Evolutionary conservation across 441 rosid species (phyloP), one percentile per base, ranked within the genome.

Genomic region (Capsella rubella): DNA sequence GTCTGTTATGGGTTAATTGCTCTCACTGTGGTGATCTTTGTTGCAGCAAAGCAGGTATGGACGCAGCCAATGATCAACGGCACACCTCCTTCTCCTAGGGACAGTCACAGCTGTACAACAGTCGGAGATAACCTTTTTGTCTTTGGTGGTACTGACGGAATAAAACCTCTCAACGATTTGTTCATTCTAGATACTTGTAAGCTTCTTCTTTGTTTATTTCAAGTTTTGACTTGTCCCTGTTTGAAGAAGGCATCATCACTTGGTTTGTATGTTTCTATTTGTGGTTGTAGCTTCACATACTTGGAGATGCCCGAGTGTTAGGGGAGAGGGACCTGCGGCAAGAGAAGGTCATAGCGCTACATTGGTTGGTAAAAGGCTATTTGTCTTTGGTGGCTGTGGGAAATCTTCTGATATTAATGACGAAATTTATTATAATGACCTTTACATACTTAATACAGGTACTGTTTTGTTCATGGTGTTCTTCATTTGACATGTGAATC

Each of bases 281-380:
- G 42, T 51, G 40, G 60, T 71, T 82, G 64, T 81, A 95, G 99
- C 93, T 79, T 82, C 95, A 43, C 88, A 87, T 72, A 89, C 94
- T 43, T 95, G 99, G 99, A 82, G 75, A 69, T 84, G 89, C 58
- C 99, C 97, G 14, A 82, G 82, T 80, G 86, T 90, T 53, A 90
- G 95, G 83, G 99, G 98, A 31, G 97, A 91, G 53, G 98, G 89
- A 54, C 99, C 98, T 2, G 89, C 83, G 77, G 89, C 97, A 69
- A 89, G 99, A 72, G 97, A 93, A 81, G 97, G 96, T 74, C 99
- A 95, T 78, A 86, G 87, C 72, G 96, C 99, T 61, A 89, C 98
- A 12, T 90, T 93, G 63, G 90, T 95, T 79, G 97, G 98, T 15
- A 93, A 84, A 90, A 84, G 90, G 25, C 87, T 96, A 35, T 95